These are phyloP conservation scores for Dissophora globulifera DNA, from an alignment of 192 early-diverging fungal species.

Conservation along the genomic window DNA sequence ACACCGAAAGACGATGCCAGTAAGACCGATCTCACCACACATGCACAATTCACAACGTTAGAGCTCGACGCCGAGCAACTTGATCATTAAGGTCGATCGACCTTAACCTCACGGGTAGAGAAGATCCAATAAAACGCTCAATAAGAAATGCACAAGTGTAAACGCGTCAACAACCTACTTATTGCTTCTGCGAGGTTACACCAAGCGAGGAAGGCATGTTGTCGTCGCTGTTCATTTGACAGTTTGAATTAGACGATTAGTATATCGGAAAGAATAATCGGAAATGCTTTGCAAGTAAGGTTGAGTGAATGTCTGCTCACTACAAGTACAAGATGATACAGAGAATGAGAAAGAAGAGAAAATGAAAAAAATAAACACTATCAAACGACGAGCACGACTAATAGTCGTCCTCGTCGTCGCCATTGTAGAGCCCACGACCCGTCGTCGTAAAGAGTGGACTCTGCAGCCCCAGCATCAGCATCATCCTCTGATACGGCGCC, in stretches of 20 bases:
- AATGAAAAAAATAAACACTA: conserved; percentile 4
- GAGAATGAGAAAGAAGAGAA: conserved; percentile 2
- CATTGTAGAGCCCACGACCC: conserved; percentile 33
- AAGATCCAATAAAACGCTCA: too few species aligned
- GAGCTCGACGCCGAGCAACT: conserved; percentile 19
- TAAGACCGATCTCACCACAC: not conserved
- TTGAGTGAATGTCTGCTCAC: too few species aligned
- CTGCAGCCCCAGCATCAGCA: conserved; percentile 42
- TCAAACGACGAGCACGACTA: not conserved
- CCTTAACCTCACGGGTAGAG: too few species aligned
- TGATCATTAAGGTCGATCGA: conserved; percentile 18
- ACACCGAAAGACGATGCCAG: not conserved
- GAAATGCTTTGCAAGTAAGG: too few species aligned
- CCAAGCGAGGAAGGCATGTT: too few species aligned
- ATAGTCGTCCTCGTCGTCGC: conserved; percentile 47
- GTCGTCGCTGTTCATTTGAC: too few species aligned
- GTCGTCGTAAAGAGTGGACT: conserved; percentile 38
- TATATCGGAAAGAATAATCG: too few species aligned
- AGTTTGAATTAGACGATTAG: too few species aligned
- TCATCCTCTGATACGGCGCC: conserved; percentile 30
- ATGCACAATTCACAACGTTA: conserved; percentile 25
- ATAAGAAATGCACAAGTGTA: too few species aligned
- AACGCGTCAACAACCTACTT: too few species aligned
- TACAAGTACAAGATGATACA: not conserved
- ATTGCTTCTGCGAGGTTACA: too few species aligned